phyloP scores from a whole-genome alignment of 306 rosid species.

The Cicer chorassanicum region DNA sequence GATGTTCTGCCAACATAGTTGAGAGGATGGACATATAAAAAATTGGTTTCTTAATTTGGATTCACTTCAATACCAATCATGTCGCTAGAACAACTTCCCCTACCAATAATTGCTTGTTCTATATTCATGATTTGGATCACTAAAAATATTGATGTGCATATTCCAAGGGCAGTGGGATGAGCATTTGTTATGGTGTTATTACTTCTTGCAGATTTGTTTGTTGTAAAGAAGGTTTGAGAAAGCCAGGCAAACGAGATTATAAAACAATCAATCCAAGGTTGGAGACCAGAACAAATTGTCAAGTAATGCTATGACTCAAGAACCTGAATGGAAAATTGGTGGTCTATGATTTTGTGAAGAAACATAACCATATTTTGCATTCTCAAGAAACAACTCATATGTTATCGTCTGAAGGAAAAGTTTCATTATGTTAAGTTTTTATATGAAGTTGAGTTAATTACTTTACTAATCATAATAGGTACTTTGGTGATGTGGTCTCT shows the following conservation, averaged over 20 bases:
- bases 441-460: too few relatives aligned
- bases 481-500: not conserved
- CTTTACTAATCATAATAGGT: not conserved
- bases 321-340: not conserved
- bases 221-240: not conserved
- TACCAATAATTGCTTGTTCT: too few relatives aligned
- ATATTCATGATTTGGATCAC: too few relatives aligned
- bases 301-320: not conserved
- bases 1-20: too few relatives aligned
- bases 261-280: not conserved
- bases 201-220: not conserved
- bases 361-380: not conserved
- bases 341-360: not conserved
- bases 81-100: too few relatives aligned
- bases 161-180: too few relatives aligned
- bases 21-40: too few relatives aligned
- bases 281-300: not conserved
- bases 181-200: too few relatives aligned
- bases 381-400: not conserved
- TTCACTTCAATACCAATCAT: too few relatives aligned
- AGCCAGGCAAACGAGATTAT: not conserved
- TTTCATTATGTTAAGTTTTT: not conserved
- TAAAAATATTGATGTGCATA: too few relatives aligned
- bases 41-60: too few relatives aligned
- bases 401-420: not conserved